Evolutionary conservation across 768 basidiomycete species (phyloP), one percentile per base, ranked within the genome.

Genomic region (Psilocybe subaeruginosa): DNA sequence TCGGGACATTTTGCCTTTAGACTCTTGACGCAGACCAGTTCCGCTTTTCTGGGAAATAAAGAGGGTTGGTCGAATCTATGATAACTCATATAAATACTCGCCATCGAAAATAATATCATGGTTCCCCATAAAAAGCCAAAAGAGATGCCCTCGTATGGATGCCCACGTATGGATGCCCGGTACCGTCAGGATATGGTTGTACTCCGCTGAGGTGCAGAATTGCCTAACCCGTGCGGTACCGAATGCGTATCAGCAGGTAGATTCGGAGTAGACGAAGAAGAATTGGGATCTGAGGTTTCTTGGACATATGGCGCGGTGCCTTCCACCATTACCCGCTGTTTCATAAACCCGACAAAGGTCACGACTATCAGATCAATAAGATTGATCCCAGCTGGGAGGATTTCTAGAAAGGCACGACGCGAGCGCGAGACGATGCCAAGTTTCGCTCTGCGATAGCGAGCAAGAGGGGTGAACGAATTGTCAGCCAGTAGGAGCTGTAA

Each of bases 381-480:
- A 35, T 63, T 65, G 9, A 73, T 62, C 5, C 74, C 75, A n/a
- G 66, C 63, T 0, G 76, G 76, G 5, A 76, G 62, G 41, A 77
- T 73, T 53, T 76, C 75, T 1, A 77, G 66, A 47, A 73, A 74
- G 3, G 72, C 75, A n/a, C 72, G 71, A 17, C 76, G 70, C 29
- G 73, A 65, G 16, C 76, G 73, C 19, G 75, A 76, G 27, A 76
- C 68, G 29, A 77, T 77, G 8, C 76, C 76, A 5, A 77, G 54
- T 57, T 77, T 77, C 4, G 76, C 73, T n/a, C 72, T 70, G 11
- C 72, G 71, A 50, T 73, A 77, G 9, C 74, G 69, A 39, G 76
- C 76, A 12, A 77, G 45, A 3, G 73, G 72, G 0, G 66, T 70
- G 14, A 67, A 56, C 55, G 66, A 48, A 29, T 57, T 63, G 43